Evolutionary conservation across 73 alveolate species (phyloP).

Genomic region (Paramecium sexaurelia): DNA sequence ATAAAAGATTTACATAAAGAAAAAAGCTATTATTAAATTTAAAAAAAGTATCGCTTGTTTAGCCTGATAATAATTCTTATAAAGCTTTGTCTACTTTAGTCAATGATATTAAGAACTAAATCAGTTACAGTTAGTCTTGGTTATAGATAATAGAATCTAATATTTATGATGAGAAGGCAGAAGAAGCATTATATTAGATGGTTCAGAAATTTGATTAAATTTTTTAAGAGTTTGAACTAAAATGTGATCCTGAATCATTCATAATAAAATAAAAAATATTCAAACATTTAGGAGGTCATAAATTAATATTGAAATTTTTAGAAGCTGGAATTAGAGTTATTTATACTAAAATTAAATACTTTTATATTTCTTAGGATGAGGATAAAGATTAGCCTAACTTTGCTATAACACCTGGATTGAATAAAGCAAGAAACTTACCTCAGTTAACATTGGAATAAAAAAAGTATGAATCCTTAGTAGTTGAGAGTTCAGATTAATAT

Average conservation of each 20-base stretch:
- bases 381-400: neutral
- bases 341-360: conserved; percentile 9
- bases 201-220: neutral
- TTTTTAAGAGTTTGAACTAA: neutral
- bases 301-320: conserved; percentile 43
- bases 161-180: conserved; percentile 64
- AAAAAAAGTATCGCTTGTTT: conserved; percentile 32
- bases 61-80: conserved; percentile 52
- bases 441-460: neutral
- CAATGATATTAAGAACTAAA: conserved; percentile 45
- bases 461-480: neutral
- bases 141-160: conserved; percentile 56
- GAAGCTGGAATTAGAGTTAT: conserved; percentile 64
- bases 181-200: conserved; percentile 37
- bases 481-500: neutral
- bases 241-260: conserved; percentile 23
- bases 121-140: conserved; percentile 64
- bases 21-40: conserved; percentile 37
- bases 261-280: conserved; percentile 58
- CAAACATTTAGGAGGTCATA: conserved; percentile 64
- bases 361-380: neutral
- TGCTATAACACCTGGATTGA: neutral
- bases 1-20: conserved; percentile 41
- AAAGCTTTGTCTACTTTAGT: conserved; percentile 26
- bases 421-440: neutral